Evolutionary conservation across 2,329 filamentous ascomycete species (phyloP), one percentile per base, ranked within the genome.

Genomic region (Colletotrichum chlorophyti): DNA sequence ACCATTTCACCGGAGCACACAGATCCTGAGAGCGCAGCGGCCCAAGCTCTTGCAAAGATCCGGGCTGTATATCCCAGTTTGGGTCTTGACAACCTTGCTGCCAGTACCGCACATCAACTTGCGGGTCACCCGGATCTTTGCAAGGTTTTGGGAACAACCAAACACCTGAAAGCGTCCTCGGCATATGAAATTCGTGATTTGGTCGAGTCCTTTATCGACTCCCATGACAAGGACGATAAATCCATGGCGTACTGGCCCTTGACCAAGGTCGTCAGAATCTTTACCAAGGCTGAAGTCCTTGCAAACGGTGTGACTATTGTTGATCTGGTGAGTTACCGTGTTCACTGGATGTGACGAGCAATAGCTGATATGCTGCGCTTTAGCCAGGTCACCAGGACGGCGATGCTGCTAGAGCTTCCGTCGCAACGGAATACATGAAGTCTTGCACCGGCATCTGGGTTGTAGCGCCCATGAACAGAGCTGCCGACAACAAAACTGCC

Each of bases 381-480:
- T 47, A 74, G 68, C 85, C 85, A 3, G 84, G 85, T 29, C 75
- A 84, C 0, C 79, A 84, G 12, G 86, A 88, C 63, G 79, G 79
- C 1, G 88, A 88, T 64, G 79, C 83, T 4, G 85, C 85, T 19
- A 77, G 85, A 43, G 77, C 80, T 32, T 79, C 82, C 3, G 79
- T 88, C 17, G 83, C 85, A 1, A 75, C 78, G 37, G 74, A 75
- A 0, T 89, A 89, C 63, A 80, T 88, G 70, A 82, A 87, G 64
- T 75, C 81, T 54, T 88, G 85, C 61, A 81, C 80, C 2, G 78
- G 80, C 2, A 67, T 88, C 1, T 88, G 83, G 83, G 82, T 88
- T 43, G 80, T 87, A 11, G 82, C 84, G 2, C 83, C 84, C 0
- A 88, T 89, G 52, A 83, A 76, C 38, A 74, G 85, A 15, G 83